Evolutionary conservation across 148 eudicot genomes (phyloP), one percentile per base, ranked within the genome.

Genomic region (Nyssa sinensis): DNA sequence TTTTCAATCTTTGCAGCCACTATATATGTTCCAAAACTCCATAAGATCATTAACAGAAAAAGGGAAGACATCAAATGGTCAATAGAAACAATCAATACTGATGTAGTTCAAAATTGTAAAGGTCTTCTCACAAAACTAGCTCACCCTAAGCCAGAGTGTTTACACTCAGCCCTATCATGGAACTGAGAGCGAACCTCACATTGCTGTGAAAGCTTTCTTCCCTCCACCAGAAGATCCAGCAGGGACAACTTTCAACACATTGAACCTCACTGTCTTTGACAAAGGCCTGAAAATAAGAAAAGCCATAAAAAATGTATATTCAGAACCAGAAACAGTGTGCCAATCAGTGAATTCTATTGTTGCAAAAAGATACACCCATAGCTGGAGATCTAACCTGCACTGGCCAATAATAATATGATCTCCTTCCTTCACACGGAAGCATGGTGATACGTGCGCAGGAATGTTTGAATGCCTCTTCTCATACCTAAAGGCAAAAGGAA

Each of bases 391-490:
- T n/a, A 65, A 74, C 78, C 78, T 75, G 78, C 78, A 75, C 67
- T 75, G 78, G 34, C 78, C 78, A n/a, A 75, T 59, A 62, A 12
- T 75, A 32, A 75, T 66, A 59, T 75, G 72, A 62, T 75, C 78
- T 47, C 78, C 78, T 67, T 75, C 78, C 70, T 75, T 75, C 66
- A 75, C 78, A 75, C 78, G 78, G 72, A 75, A 75, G 63, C 78
- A 75, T 35, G 78, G 78, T 29, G 78, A 75, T 35, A 75, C 19
- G 72, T 75, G 78, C 11, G 78, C 78, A 35, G 78, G 65, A 66
- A 75, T 75, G 61, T 75, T 75, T 6, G 78, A 75, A 72, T 75
- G 78, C 72, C 80, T 78, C 60, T 73, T 81, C 74, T 82, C 83
- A 27, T 82, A 74, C 78, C 70, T 65, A 31, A 23, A 33, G 64